These are phyloP conservation scores for Colletotrichum sp. DNA, from an alignment of 2,329 filamentous ascomycete genomes.

Conservation along the genomic window DNA sequence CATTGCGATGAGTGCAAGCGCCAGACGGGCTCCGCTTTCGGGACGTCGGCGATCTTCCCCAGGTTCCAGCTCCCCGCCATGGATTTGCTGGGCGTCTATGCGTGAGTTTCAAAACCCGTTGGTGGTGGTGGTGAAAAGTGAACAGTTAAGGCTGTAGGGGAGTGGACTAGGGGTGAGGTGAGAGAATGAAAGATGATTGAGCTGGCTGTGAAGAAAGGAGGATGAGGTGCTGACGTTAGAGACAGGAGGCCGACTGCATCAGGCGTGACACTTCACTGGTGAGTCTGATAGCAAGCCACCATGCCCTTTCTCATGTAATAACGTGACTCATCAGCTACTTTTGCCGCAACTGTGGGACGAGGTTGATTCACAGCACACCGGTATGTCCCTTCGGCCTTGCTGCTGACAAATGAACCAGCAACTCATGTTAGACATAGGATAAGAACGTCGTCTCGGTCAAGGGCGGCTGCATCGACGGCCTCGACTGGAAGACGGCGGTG, in stretches of 20 bases:
- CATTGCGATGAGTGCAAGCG: conserved; percentile 72
- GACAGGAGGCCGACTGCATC: conserved; percentile 60
- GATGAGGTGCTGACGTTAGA: conserved; percentile 15
- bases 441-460: conserved; percentile 70
- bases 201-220: not conserved
- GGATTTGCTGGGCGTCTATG: conserved; percentile 58
- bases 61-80: conserved; percentile 61
- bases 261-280: conserved; percentile 65
- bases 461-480: conserved; percentile 68
- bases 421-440: conserved; percentile 35
- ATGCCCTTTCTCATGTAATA: not conserved
- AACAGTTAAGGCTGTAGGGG: not conserved
- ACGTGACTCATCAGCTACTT: conserved; percentile 56
- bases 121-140: not conserved
- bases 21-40: conserved; percentile 71
- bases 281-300: conserved; percentile 22
- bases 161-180: not conserved
- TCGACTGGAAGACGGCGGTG: conserved; percentile 64
- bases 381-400: conserved; percentile 39
- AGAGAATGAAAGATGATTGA: not conserved
- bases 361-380: conserved; percentile 66
- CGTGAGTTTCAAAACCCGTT: conserved; percentile 41
- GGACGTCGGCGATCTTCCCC: conserved; percentile 73
- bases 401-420: not conserved
- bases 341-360: conserved; percentile 69